A percentile compares a stretch with the other conserved stretches of the same genome.
These are phyloP conservation scores for Exserohilum turcica DNA, from an alignment of 2,329 filamentous ascomycete species.

Conservation along the genomic window DNA sequence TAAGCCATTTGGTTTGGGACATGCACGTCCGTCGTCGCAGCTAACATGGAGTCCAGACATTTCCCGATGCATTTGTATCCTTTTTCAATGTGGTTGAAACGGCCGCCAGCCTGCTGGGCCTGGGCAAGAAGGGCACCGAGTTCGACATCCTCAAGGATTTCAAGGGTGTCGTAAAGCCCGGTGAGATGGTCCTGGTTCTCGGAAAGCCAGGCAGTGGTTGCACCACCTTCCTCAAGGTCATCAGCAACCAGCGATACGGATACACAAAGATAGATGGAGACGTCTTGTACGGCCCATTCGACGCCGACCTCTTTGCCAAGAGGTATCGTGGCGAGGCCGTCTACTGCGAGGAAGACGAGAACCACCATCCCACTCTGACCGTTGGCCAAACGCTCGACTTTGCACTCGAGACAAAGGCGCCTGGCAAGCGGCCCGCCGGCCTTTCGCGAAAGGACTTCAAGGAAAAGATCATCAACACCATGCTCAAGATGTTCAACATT, in stretches of 20 bases:
- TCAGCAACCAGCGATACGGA: slow-evolving; percentile 61
- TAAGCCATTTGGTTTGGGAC: slow-evolving; percentile 10
- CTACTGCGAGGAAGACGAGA: slow-evolving; percentile 85
- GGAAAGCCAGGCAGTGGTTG: slow-evolving; percentile 71
- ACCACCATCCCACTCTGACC: slow-evolving; percentile 83
- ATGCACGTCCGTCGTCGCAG: slow-evolving; percentile 17
- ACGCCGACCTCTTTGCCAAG: slow-evolving; percentile 69
- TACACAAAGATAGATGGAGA: slow-evolving; percentile 70
- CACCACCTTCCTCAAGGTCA: slow-evolving; percentile 61
- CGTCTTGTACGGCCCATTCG: slow-evolving; percentile 77
- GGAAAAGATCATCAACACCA: slow-evolving; percentile 70
- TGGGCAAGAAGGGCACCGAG: slow-evolving; percentile 71
- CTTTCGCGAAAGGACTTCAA: slow-evolving; percentile 77
- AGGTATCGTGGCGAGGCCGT: slow-evolving; percentile 80
- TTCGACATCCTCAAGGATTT: slow-evolving; percentile 76
- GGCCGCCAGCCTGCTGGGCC: slow-evolving; percentile 65
- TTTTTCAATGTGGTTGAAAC: slow-evolving; percentile 78
- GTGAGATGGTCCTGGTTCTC: slow-evolving; percentile 87
- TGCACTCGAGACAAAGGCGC: slow-evolving; percentile 82
- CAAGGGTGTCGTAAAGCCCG: slow-evolving; percentile 63
- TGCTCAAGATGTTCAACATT: slow-evolving; percentile 93
- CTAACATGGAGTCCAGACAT: slow-evolving; percentile 58
- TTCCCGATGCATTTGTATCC: slow-evolving; percentile 75
- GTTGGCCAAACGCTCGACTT: slow-evolving; percentile 88
- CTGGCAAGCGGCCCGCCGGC: slow-evolving; percentile 76